phyloP scores from a whole-genome alignment of 805 yeast species.

The Candida golubevii region DNA sequence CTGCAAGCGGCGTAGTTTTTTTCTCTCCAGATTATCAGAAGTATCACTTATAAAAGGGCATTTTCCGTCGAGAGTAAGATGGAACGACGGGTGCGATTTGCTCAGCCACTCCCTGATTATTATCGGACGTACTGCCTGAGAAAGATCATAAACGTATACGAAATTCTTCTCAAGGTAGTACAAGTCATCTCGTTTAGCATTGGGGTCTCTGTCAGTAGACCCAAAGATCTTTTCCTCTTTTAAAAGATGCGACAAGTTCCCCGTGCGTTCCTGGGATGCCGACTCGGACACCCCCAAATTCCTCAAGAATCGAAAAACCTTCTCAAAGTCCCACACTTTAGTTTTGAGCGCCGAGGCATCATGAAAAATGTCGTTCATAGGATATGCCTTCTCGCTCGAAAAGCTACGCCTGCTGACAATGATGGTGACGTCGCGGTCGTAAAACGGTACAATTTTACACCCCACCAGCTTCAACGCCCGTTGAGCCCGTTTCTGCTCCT shows the following conservation, averaged over 20 bases:
- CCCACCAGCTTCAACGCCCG: slow-evolving; percentile 47
- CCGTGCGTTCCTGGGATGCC: slow-evolving; percentile 15
- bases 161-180: slow-evolving; percentile 71
- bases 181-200: slow-evolving; percentile 78
- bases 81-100: slow-evolving; percentile 51
- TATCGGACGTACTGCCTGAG: slow-evolving; percentile 74
- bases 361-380: slow-evolving; percentile 58
- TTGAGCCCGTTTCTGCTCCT: slow-evolving; percentile 39
- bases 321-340: slow-evolving; percentile 86
- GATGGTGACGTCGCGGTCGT: slow-evolving; percentile 62
- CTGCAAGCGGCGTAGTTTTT: slow-evolving; percentile 35
- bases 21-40: slow-evolving; percentile 37
- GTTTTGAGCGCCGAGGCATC: slow-evolving; percentile 57
- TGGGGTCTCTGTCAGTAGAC: slow-evolving; percentile 83
- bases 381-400: slow-evolving; percentile 38
- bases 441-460: slow-evolving; percentile 41
- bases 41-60: slow-evolving; percentile 77
- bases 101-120: slow-evolving; percentile 76
- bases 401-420: slow-evolving; percentile 66
- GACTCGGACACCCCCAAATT: slow-evolving; percentile 43
- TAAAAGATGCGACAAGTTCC: slow-evolving; percentile 47
- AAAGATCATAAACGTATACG: slow-evolving; percentile 74
- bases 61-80: slow-evolving; percentile 64
- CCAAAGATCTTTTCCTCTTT: slow-evolving; percentile 84
- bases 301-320: slow-evolving; percentile 72